Evolutionary conservation across 2,329 filamentous ascomycete genomes (phyloP), one percentile per base, ranked within the genome.

Genomic region (Aurifilum marmelostoma): DNA sequence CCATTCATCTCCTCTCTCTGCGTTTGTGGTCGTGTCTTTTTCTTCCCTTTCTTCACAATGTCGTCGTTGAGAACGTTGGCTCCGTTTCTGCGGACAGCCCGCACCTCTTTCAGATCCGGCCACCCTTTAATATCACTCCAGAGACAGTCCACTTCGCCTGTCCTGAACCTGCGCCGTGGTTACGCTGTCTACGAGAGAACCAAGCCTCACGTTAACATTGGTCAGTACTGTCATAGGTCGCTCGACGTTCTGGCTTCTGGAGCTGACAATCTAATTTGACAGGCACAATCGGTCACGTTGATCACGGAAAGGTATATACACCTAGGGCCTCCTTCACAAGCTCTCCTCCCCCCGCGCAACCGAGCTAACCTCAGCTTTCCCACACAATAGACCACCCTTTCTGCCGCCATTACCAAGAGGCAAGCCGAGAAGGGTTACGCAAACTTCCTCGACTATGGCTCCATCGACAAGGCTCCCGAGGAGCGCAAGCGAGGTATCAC

Each of bases 401-500:
- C 96, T 75, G 96, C 96, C 73, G 96, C 96, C 79, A 99, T 99
- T 85, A 99, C 96, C 78, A 99, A 99, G 87, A 89, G 95, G 80
- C 96, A 98, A 83, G 89, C 96, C 75, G 92, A 95, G 79, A 97
- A 97, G 87, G 95, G 96, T 73, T 85, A 93, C 76, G 96, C 96
- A 80, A 94, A 84, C 84, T 99, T 96, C 86, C 91, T 98, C 80
- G 96, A 98, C 68, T 99, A 99, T 87, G 94, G 93, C 80, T 86
- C 96, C 78, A 99, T 99, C 80, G 96, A 99, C 86, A 99, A 98
- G 87, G 96, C 96, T 67, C 96, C 96, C 74, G 96, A 99, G 84
- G 96, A 99, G 89, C 92, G 96, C 80, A 98, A 98, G 89, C 95
- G 96, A 89, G 96, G 96, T 91, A 99, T 99, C 84, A 99, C 96